Evolutionary conservation across 768 basidiomycete genomes (phyloP).

Genomic region (Phylloporus arenicola): DNA sequence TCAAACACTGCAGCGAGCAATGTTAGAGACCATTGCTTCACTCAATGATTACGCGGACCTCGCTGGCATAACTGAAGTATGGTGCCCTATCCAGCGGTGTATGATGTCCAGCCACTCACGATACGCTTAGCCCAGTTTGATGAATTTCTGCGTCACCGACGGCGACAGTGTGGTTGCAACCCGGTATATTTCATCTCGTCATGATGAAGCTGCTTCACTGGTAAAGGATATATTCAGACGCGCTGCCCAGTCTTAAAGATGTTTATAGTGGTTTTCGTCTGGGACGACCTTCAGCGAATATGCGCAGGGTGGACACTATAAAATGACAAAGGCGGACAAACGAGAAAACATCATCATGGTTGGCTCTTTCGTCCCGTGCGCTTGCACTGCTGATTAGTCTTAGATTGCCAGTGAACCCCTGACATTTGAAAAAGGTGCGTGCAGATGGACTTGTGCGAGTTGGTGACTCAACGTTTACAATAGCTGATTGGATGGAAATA

Average conservation of each 20-base stretch:
- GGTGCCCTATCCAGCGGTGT: constrained; percentile 1
- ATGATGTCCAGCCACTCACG: constrained; percentile 1
- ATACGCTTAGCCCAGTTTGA: constrained; percentile 62
- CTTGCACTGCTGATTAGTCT: constrained; percentile 5
- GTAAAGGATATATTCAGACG: constrained; percentile 34
- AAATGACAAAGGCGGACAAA: constrained; percentile 94
- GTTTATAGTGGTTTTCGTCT: constrained; percentile 81
- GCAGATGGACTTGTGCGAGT: not conserved
- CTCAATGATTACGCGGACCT: constrained; percentile 74
- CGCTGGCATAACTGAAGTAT: constrained; percentile 66
- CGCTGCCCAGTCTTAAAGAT: constrained; percentile 1
- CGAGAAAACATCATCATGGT: constrained; percentile 95
- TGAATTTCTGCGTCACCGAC: constrained; percentile 97
- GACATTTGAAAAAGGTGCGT: constrained; percentile 86
- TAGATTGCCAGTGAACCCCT: constrained; percentile 89
- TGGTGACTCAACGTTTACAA: not conserved
- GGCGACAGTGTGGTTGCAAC: constrained; percentile 92
- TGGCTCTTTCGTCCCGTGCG: constrained; percentile 5
- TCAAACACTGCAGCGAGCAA: constrained; percentile 67
- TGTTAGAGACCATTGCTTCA: constrained; percentile 80
- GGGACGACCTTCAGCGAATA: constrained; percentile 93
- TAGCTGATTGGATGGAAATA: constrained; percentile 98
- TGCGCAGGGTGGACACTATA: constrained; percentile 82
- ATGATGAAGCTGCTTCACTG: constrained; percentile 89
- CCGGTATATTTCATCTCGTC: constrained; percentile 87